phyloP scores from a whole-genome alignment of 2,329 filamentous ascomycete genomes.

The Ascochyta pisi region DNA sequence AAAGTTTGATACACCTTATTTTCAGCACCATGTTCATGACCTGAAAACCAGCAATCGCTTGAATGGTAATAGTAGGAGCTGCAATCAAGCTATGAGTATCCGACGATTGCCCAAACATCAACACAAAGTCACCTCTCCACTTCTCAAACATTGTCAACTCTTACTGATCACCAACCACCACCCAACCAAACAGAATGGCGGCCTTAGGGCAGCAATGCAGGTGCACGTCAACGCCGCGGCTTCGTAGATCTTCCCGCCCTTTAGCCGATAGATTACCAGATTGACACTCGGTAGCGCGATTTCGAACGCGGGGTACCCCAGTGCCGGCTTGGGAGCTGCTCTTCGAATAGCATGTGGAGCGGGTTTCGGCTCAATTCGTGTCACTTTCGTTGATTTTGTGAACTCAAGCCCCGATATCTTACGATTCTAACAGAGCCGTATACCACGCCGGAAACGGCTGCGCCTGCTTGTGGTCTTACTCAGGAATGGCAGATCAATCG shows the following conservation, averaged over 20 bases:
- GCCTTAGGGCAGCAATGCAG: background rate
- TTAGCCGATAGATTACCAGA: conserved; percentile 8
- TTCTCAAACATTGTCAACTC: background rate
- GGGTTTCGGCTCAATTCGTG: background rate
- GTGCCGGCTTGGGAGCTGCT: conserved; percentile 4
- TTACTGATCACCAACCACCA: background rate
- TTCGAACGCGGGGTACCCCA: conserved; percentile 15
- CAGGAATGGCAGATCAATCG: background rate
- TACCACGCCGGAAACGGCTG: background rate
- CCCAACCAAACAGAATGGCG: background rate
- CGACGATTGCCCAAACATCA: background rate
- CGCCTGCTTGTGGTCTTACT: background rate
- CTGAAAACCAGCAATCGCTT: too few relatives aligned
- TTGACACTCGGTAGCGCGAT: conserved; percentile 2
- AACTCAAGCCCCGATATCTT: background rate
- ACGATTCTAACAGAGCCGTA: background rate
- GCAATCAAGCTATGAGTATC: too few relatives aligned
- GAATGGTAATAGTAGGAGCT: too few relatives aligned
- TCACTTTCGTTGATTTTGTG: background rate
- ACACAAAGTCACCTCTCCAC: background rate
- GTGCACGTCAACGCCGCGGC: background rate
- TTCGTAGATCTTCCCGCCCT: conserved; percentile 6
- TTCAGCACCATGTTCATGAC: too few relatives aligned
- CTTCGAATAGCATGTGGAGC: background rate
- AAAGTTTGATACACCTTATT: too few relatives aligned